Base-by-base conservation (phyloP, 108 stramenopile species). In the Pseudonitzschia delicatissima region DNA sequence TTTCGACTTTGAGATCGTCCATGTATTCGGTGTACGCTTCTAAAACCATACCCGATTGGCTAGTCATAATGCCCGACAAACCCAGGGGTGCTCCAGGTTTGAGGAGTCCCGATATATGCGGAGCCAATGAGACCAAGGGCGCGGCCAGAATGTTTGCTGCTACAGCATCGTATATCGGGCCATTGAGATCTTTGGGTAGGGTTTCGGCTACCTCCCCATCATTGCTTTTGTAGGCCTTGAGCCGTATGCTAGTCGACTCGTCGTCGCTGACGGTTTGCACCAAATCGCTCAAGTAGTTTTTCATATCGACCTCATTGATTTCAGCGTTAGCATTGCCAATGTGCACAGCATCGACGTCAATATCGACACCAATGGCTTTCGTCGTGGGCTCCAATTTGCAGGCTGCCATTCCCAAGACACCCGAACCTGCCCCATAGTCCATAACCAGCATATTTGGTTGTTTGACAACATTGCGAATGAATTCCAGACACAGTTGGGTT, bases 381-480 rank as follows among this genome's bases (percentile, higher is more conserved):
- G 81, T 47, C 50, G 71, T 36, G 18, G 69, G 74, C 35, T 77
- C 70, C 58, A 92, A 60, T 50, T 73, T 71, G 35, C 85, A 86
- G 11, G 90, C 90, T 8, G 90, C 87, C 61, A 92, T 81, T n/a
- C 91, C 91, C 66, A 92, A 67, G 8, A 89, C 82, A 49, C 91
- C 91, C 9, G 86, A 86, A 36, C 91, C 91, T 45, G 85, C 62
- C 18, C 91, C 91, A 67, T 92, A 92, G 49, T 92, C 91, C 66
- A 92, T 71, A 44, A 90, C 53, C 34, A 73, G 33, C 21, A 78
- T 45, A 34, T 51, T 27, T 25, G 55, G 58, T 33, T 69, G 45
- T 44, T 59, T 27, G 37, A 68, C 33, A 13, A 67, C 60, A 8
- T 81, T 66, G 27, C 59, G 57, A 39, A 91, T 66, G 80, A 85